phyloP scores from a whole-genome alignment of 1,139 yeast genomes.

The Yamadazyma siamensis region DNA sequence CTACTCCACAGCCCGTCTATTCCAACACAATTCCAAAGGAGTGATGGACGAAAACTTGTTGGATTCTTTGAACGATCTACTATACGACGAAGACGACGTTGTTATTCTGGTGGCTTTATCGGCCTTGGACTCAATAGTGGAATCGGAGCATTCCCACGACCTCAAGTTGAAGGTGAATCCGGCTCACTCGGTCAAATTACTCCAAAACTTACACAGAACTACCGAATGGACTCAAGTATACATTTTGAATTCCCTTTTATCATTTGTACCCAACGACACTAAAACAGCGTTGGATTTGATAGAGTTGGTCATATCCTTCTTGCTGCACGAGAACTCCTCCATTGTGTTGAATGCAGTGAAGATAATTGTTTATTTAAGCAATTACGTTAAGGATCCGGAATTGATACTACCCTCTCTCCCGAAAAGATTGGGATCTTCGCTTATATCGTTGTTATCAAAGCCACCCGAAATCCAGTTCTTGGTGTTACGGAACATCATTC shows the following conservation, averaged over 20 bases:
- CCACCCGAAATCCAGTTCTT: slow-evolving; percentile 85
- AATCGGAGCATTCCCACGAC: slow-evolving; percentile 45
- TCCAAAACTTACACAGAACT: slow-evolving; percentile 47
- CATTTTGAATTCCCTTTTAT: slow-evolving; percentile 64
- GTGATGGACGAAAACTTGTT: slow-evolving; percentile 48
- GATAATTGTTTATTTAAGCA: slow-evolving; percentile 65
- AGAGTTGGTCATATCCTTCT: slow-evolving; percentile 65
- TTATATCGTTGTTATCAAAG: slow-evolving; percentile 68
- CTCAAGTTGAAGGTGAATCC: slow-evolving; percentile 50
- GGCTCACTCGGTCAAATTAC: slow-evolving; percentile 52
- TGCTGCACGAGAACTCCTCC: slow-evolving; percentile 79
- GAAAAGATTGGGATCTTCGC: slow-evolving; percentile 64
- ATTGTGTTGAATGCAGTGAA: slow-evolving; percentile 79
- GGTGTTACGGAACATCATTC: slow-evolving; percentile 74
- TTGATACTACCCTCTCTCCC: slow-evolving; percentile 50
- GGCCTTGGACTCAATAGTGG: slow-evolving; percentile 64
- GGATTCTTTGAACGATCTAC: slow-evolving; percentile 52
- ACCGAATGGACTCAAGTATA: slow-evolving; percentile 83
- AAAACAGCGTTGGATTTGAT: slow-evolving; percentile 66
- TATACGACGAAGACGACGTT: slow-evolving; percentile 54
- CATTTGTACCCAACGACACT: slow-evolving; percentile 67
- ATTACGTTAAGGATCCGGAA: slow-evolving; percentile 54
- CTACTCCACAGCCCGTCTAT: slow-evolving; percentile 65
- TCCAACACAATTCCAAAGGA: slow-evolving; percentile 50
- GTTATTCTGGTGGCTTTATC: slow-evolving; percentile 76